Conservation (phyloP, 1,139 yeast species). For the Candida labiduridarum region DNA sequence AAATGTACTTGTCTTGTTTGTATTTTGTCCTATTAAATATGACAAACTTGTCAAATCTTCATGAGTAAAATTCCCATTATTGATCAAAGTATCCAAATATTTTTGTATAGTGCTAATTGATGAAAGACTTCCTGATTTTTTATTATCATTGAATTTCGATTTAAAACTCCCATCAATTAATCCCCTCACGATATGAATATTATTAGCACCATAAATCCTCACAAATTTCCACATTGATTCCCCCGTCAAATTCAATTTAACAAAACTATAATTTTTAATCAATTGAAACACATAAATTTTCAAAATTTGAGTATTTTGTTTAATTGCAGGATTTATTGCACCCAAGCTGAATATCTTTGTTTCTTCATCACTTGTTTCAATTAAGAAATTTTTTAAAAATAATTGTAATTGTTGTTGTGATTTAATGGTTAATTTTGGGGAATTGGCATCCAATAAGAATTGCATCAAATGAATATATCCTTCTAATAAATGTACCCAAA, state of each 20-base stretch:
- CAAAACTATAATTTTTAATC: constrained; percentile 53
- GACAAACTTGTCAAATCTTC: constrained; percentile 49
- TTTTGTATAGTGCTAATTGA: constrained; percentile 47
- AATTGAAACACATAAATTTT: constrained; percentile 55
- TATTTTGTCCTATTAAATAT: constrained; percentile 44
- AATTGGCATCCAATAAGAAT: constrained; percentile 40
- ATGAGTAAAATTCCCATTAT: constrained; percentile 44
- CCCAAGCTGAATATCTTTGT: constrained; percentile 67
- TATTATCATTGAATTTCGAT: constrained; percentile 50
- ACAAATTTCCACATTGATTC: constrained; percentile 66
- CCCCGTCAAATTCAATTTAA: constrained; percentile 58
- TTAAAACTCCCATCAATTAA: constrained; percentile 57
- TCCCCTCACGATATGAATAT: constrained; percentile 49
- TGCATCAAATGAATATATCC: constrained; percentile 57
- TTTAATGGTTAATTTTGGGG: constrained; percentile 44
- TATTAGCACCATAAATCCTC: constrained; percentile 50
- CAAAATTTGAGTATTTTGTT: constrained; percentile 49
- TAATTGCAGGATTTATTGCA: constrained; percentile 67
- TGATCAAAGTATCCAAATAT: constrained; percentile 44
- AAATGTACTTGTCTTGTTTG: constrained; percentile 17
- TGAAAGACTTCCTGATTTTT: constrained; percentile 53
- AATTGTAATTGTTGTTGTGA: constrained; percentile 60
- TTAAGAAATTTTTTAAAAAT: constrained; percentile 57
- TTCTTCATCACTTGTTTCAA: constrained; percentile 62
- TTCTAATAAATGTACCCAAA: constrained; percentile 73